phyloP scores from a whole-genome alignment of 345 rosid genomes.

The Eutrema japonicum region DNA sequence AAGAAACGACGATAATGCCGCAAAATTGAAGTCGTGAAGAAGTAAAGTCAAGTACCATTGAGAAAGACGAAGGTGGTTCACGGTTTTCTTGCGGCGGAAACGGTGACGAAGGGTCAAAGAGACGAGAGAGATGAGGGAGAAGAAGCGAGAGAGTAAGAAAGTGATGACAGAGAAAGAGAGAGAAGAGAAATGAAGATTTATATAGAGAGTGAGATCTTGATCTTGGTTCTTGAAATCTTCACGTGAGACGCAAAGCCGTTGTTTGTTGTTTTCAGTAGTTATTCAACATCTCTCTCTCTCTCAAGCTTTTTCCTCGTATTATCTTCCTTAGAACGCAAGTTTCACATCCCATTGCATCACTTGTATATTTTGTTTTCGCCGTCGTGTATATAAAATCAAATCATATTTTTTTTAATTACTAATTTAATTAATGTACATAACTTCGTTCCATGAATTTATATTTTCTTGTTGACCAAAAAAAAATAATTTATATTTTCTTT shows the following conservation, averaged over 20 bases:
- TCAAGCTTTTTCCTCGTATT: background rate
- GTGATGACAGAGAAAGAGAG: conserved; percentile 14
- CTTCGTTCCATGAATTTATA: background rate
- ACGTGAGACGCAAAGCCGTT: conserved; percentile 25
- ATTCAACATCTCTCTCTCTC: conserved; percentile 6
- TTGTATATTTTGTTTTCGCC: background rate
- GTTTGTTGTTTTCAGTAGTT: conserved; percentile 5
- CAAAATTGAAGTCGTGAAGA: background rate
- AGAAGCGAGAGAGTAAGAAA: background rate
- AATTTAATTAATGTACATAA: background rate
- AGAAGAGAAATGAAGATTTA: background rate
- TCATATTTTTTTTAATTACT: background rate
- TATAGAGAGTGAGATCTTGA: conserved; percentile 12
- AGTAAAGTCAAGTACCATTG: conserved; percentile 33
- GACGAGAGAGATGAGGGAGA: conserved; percentile 6
- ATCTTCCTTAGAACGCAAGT: conserved; percentile 21
- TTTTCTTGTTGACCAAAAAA: background rate
- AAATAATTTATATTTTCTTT: background rate
- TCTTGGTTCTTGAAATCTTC: conserved; percentile 25
- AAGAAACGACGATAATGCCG: conserved; percentile 13
- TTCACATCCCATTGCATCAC: background rate
- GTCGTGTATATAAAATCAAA: background rate
- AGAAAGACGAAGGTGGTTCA: conserved; percentile 23
- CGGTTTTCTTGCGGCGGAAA: conserved; percentile 38
- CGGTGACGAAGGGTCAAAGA: conserved; percentile 28